These are phyloP conservation scores for Fraxinus paxiana DNA, from an alignment of 305 asterid genomes.

Conservation along the genomic window DNA sequence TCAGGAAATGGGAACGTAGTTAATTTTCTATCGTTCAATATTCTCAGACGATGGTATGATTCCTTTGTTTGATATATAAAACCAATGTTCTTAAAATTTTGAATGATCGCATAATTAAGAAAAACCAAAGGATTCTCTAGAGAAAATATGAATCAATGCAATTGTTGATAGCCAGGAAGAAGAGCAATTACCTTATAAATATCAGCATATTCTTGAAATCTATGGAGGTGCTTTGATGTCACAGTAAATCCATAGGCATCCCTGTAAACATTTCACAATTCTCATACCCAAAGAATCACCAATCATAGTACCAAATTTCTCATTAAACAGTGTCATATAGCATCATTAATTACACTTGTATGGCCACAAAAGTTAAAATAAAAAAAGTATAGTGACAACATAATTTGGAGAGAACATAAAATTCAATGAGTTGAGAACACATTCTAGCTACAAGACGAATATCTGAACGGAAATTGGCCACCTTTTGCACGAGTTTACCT, in stretches of 20 bases:
- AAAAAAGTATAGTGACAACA: background rate
- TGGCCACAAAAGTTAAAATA: background rate
- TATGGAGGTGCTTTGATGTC: slow-evolving; percentile 83
- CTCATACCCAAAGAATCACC: slow-evolving; percentile 12
- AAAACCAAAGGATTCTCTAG: slow-evolving; percentile 10
- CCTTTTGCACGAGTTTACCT: slow-evolving; percentile 43
- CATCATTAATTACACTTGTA: slow-evolving; percentile 10
- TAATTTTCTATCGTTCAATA: slow-evolving; percentile 11
- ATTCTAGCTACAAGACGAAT: background rate
- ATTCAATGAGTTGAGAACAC: background rate
- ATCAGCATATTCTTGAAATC: slow-evolving; percentile 61
- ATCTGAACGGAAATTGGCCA: background rate
- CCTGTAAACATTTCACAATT: slow-evolving; percentile 44
- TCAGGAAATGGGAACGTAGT: background rate
- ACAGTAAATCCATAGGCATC: slow-evolving; percentile 92
- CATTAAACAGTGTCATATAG: slow-evolving; percentile 8
- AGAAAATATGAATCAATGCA: background rate
- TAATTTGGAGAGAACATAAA: background rate
- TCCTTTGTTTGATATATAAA: background rate
- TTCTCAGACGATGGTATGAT: background rate
- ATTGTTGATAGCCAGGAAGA: background rate
- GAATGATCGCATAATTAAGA: background rate
- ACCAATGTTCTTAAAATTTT: background rate
- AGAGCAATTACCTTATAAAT: slow-evolving; percentile 63
- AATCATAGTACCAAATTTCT: background rate